Evolutionary conservation across 1,284 basidiomycete species (phyloP).

Genomic region (Coniophora puteana): DNA sequence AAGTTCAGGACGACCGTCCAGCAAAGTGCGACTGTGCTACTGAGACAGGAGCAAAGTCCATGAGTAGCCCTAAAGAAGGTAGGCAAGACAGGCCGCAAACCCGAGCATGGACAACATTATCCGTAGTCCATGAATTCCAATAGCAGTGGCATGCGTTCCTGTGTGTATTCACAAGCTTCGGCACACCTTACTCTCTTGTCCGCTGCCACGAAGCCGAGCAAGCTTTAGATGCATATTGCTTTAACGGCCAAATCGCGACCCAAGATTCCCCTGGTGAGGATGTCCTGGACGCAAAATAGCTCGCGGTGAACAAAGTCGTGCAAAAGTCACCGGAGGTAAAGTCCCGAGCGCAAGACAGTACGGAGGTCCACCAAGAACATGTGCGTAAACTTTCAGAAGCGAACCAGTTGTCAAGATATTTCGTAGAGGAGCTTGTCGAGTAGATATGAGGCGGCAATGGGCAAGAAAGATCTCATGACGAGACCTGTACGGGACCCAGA

Average conservation of each 20-base stretch:
- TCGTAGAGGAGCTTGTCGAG: no score
- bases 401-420: constrained; percentile 9
- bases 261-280: no score
- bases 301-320: constrained; percentile 28
- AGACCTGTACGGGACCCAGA: constrained; percentile 29
- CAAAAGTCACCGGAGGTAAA: constrained; percentile 26
- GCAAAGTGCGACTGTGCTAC: no score
- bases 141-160: constrained; percentile 26
- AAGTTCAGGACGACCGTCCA: no score
- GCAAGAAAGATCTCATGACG: constrained; percentile 12
- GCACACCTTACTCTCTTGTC: constrained; percentile 19
- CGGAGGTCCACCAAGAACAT: constrained; percentile 17
- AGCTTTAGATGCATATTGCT: constrained; percentile 20
- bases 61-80: no score
- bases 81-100: no score
- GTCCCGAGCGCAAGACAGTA: constrained; percentile 18
- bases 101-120: no score
- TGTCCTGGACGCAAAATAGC: constrained; percentile 12
- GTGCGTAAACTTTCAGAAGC: constrained; percentile 22
- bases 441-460: constrained; percentile 16
- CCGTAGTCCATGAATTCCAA: no score
- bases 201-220: constrained; percentile 31
- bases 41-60: no score
- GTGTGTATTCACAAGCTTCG: constrained; percentile 26
- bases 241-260: no score